Evolutionary conservation across 2,329 filamentous ascomycete species (phyloP).

Genomic region (Penicillium sclerotigenum): DNA sequence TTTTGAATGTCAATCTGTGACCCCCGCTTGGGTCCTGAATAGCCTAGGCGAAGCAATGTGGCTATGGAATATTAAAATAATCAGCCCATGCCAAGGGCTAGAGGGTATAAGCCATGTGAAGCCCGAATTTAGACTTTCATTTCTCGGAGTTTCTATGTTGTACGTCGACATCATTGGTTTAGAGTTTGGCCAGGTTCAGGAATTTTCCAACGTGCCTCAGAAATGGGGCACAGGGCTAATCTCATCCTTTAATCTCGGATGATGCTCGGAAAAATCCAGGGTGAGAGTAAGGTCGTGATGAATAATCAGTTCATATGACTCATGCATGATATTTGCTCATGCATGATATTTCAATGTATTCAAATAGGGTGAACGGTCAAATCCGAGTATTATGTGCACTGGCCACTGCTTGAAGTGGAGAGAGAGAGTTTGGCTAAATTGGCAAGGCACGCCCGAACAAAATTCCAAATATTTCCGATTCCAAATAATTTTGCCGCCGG

Average conservation of each 20-base stretch:
- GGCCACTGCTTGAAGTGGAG: background rate
- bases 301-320: background rate
- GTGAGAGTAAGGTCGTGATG: background rate
- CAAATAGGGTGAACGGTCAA: background rate
- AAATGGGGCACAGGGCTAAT: background rate
- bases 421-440: background rate
- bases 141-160: background rate
- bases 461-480: background rate
- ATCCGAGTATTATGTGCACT: background rate
- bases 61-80: background rate
- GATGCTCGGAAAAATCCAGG: background rate
- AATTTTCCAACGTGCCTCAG: no score
- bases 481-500: background rate
- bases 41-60: constrained; percentile 1
- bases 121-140: background rate
- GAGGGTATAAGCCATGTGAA: background rate
- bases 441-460: background rate
- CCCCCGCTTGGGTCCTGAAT: background rate
- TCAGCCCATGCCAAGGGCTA: background rate
- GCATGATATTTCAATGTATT: background rate
- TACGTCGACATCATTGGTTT: background rate
- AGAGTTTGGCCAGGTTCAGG: background rate
- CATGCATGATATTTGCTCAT: no score
- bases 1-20: background rate
- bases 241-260: background rate